Evolutionary conservation across 768 basidiomycete genomes (phyloP).

Genomic region (Rhodosporidiobolus odoratus): DNA sequence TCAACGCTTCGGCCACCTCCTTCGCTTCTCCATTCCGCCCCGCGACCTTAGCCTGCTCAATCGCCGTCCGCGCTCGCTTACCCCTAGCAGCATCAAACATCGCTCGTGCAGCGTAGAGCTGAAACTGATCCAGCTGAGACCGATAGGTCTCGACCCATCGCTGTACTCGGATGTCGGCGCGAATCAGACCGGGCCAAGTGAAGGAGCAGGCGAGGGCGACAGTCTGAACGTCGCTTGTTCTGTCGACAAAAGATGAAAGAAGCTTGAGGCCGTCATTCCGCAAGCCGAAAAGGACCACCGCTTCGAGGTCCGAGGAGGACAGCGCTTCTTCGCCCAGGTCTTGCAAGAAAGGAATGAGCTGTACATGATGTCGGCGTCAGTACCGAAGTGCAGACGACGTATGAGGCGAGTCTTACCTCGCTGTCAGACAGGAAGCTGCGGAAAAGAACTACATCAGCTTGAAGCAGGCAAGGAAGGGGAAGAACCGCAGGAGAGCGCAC

Average conservation of each 20-base stretch:
- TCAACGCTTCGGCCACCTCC: slow-evolving; percentile 25
- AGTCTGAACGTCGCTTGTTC: slow-evolving; percentile 33
- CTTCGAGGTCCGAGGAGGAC: slow-evolving; percentile 29
- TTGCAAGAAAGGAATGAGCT: slow-evolving; percentile 36
- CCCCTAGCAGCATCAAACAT: slow-evolving; percentile 31
- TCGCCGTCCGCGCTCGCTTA: slow-evolving; percentile 6
- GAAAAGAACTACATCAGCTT: no score
- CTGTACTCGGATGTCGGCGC: slow-evolving; percentile 21
- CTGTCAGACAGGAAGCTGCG: slow-evolving; percentile 31
- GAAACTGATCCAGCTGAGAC: slow-evolving; percentile 19
- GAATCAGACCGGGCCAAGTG: slow-evolving; percentile 33
- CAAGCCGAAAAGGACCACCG: slow-evolving; percentile 37
- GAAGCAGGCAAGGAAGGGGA: neutral
- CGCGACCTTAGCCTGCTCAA: slow-evolving; percentile 30
- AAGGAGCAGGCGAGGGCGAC: slow-evolving; percentile 34
- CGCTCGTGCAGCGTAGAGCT: slow-evolving; percentile 29
- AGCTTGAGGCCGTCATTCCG: slow-evolving; percentile 36
- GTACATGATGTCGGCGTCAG: no score
- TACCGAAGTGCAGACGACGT: no score
- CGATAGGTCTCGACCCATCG: slow-evolving; percentile 39
- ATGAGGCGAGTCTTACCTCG: slow-evolving; percentile 11
- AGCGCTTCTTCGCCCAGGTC: slow-evolving; percentile 30
- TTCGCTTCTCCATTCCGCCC: slow-evolving; percentile 28
- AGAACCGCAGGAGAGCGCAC: no score
- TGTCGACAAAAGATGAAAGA: slow-evolving; percentile 31